Conservation (phyloP, 2,329 filamentous ascomycete genomes). For the Alternaria gaisen region DNA sequence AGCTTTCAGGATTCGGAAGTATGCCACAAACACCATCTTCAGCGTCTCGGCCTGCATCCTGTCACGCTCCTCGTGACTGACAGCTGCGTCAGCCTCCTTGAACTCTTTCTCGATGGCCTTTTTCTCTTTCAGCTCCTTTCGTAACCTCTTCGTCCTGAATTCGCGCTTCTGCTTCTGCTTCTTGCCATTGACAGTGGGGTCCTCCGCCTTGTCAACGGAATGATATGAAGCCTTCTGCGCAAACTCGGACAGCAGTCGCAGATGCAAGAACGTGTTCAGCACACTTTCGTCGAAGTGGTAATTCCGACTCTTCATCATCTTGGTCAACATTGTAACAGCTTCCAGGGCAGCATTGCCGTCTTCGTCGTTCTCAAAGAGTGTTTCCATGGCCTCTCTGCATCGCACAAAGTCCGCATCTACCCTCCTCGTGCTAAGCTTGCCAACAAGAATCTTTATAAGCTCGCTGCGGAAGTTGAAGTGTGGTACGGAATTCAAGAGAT, state of each 20-base stretch:
- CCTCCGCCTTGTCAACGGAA: conserved; percentile 70
- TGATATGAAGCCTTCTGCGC: conserved; percentile 83
- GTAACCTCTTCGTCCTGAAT: conserved; percentile 86
- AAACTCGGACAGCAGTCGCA: conserved; percentile 89
- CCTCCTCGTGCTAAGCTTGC: conserved; percentile 77
- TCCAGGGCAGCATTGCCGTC: conserved; percentile 90
- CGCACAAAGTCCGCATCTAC: conserved; percentile 79
- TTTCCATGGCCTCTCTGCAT: conserved; percentile 80
- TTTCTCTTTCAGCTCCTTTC: conserved; percentile 84
- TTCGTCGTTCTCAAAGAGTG: conserved; percentile 84
- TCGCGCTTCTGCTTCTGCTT: conserved; percentile 78
- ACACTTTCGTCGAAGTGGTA: conserved; percentile 86
- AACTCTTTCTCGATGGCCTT: conserved; percentile 93
- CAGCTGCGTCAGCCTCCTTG: conserved; percentile 87
- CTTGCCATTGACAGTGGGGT: conserved; percentile 59
- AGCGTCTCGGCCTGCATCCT: conserved; percentile 94
- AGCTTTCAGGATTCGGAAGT: conserved; percentile 92
- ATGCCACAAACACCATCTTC: conserved; percentile 93
- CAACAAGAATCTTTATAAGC: conserved; percentile 84
- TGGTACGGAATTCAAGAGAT: conserved; percentile 79
- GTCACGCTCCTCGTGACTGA: conserved; percentile 91
- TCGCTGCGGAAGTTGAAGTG: conserved; percentile 98
- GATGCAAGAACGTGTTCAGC: conserved; percentile 87
- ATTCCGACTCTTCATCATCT: conserved; percentile 92
- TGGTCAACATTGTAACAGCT: conserved; percentile 81